Evolutionary conservation across 139 green algal genomes (phyloP).

Genomic region (Cymbomonas tetramitiformis): DNA sequence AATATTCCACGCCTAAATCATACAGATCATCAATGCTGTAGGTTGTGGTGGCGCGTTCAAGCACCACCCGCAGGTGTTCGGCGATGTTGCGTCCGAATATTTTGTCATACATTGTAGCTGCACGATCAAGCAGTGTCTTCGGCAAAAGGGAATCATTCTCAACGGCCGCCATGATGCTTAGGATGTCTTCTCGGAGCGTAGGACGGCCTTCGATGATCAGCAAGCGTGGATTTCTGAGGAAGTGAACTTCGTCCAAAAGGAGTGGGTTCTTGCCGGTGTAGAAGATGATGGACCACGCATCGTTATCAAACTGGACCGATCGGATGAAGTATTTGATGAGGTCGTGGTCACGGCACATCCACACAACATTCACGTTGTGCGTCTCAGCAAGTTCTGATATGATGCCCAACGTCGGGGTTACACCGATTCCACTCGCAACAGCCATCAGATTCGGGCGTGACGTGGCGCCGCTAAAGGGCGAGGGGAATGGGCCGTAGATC

Average conservation of each 20-base stretch:
- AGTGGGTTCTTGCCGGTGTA: constrained; percentile 5
- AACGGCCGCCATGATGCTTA: background rate
- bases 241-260: background rate
- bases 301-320: background rate
- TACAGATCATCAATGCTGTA: background rate
- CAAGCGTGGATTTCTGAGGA: background rate
- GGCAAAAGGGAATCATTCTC: background rate
- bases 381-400: background rate
- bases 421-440: constrained; percentile 8
- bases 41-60: background rate
- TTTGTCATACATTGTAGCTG: background rate
- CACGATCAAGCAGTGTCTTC: background rate
- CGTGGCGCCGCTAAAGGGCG: background rate
- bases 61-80: background rate
- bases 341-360: background rate
- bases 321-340: constrained; percentile 6
- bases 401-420: constrained; percentile 4
- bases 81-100: background rate
- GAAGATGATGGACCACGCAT: constrained; percentile 10
- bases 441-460: background rate
- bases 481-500: background rate
- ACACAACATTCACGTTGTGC: constrained; percentile 1
- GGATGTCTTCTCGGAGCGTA: background rate
- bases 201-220: background rate
- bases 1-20: too few relatives aligned